These are phyloP conservation scores for Agaricus blazei DNA, from an alignment of 768 basidiomycete genomes.

Conservation along the genomic window DNA sequence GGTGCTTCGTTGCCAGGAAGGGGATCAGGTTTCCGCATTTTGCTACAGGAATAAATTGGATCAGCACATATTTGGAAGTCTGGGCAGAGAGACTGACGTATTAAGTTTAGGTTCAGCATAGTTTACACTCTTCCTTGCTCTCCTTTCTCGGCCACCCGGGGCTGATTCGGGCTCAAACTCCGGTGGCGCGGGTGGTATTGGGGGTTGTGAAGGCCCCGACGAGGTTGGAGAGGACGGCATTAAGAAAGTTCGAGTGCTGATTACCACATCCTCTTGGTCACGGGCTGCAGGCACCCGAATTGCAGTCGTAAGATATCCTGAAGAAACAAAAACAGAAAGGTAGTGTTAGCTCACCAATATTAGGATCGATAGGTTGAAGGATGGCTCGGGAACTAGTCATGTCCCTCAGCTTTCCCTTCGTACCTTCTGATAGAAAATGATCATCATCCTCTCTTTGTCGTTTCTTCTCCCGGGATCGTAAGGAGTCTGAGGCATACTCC, in stretches of 20 bases:
- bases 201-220: conserved; percentile 34
- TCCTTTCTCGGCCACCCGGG: conserved; percentile 45
- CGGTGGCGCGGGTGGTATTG: conserved; percentile 25
- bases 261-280: conserved; percentile 8
- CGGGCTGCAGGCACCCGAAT: conserved; percentile 10
- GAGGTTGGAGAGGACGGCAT: conserved; percentile 9
- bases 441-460: conserved; percentile 23
- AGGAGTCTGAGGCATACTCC: conserved; percentile 14
- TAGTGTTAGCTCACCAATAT: conserved; percentile 27
- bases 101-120: conserved; percentile 87
- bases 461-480: conserved; percentile 17
- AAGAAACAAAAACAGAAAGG: neutral
- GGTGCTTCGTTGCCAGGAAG: conserved; percentile 28
- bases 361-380: conserved; percentile 36
- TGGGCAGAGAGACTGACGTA: conserved; percentile 48
- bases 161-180: conserved; percentile 21
- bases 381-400: conserved; percentile 54
- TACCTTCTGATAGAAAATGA: conserved; percentile 27
- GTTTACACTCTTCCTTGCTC: conserved; percentile 74
- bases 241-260: conserved; percentile 10
- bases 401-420: conserved; percentile 54
- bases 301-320: conserved; percentile 19
- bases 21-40: conserved; percentile 85
- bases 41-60: conserved; percentile 35
- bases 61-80: conserved; percentile 9